Conservation (phyloP, 148 eudicot genomes). For the Chenopodium suecicum region DNA sequence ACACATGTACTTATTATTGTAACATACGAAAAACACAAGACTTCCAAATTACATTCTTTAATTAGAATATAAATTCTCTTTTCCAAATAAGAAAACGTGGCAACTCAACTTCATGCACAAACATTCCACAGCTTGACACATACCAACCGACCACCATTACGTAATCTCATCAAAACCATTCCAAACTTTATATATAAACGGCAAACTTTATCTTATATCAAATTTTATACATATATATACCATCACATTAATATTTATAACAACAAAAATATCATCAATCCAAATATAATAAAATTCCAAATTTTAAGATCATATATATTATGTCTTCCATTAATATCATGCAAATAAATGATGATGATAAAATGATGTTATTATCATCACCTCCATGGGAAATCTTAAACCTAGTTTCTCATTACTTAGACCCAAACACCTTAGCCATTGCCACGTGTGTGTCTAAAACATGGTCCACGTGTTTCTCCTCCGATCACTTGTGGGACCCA, state of each 20-base stretch:
- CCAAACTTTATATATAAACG: not conserved
- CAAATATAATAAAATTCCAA: not conserved
- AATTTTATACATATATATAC: too few relatives aligned
- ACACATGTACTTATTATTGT: too few relatives aligned
- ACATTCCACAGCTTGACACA: conserved; percentile 27
- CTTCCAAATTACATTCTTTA: too few relatives aligned
- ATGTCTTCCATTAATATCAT: not conserved
- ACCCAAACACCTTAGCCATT: conserved; percentile 57
- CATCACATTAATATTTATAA: not conserved
- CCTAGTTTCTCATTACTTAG: conserved; percentile 51
- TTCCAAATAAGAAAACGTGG: conserved; percentile 17
- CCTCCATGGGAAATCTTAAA: conserved; percentile 59
- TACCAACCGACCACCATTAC: conserved; percentile 18
- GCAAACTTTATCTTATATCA: not conserved
- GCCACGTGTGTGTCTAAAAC: conserved; percentile 58
- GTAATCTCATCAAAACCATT: not conserved
- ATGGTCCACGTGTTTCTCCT: conserved; percentile 52
- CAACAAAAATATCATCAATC: not conserved
- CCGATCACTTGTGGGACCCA: conserved; percentile 65
- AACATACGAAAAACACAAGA: too few relatives aligned
- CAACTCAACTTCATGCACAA: conserved; percentile 23
- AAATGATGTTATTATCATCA: rapidly evolving
- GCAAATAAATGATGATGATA: not conserved
- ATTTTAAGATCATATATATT: not conserved
- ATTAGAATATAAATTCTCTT: not conserved